Evolutionary conservation across 768 basidiomycete species (phyloP).

Genomic region (Clavaria fumosa): DNA sequence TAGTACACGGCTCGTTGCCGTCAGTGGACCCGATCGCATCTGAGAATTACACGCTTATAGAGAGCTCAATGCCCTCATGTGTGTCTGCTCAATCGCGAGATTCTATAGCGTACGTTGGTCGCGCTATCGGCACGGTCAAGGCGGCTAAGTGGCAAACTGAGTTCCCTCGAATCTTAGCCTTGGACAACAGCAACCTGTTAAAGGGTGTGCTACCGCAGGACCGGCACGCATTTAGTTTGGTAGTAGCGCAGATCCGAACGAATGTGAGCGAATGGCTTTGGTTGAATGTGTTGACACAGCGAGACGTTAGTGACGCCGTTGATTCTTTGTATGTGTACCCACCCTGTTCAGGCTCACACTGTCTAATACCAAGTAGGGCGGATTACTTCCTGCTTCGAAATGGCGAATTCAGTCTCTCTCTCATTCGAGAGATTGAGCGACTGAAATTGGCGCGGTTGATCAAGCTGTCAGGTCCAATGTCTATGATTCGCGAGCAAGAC

Average conservation of each 20-base stretch:
- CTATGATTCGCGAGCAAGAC: conserved; percentile 84
- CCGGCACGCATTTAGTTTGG: conserved; percentile 58
- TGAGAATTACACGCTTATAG: conserved; percentile 39
- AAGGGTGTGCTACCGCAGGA: conserved; percentile 60
- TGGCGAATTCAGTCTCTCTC: conserved; percentile 70
- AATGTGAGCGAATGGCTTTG: conserved; percentile 91
- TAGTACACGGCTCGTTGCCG: conserved; percentile 65
- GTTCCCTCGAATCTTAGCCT: conserved; percentile 50
- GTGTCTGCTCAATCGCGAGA: conserved; percentile 57
- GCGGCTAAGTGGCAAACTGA: conserved; percentile 66
- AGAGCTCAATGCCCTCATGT: conserved; percentile 60
- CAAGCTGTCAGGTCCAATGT: conserved; percentile 42
- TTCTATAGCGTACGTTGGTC: conserved; percentile 76
- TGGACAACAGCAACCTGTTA: conserved; percentile 49
- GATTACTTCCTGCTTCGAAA: conserved; percentile 82
- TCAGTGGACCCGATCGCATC: conserved; percentile 52
- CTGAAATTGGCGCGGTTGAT: conserved; percentile 69
- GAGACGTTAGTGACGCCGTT: conserved; percentile 72
- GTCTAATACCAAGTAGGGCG: conserved; percentile 33
- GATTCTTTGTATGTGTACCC: conserved; percentile 60
- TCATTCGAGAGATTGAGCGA: conserved; percentile 78
- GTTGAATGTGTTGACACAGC: conserved; percentile 72
- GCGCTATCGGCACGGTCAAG: conserved; percentile 74
- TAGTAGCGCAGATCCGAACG: conserved; percentile 59
- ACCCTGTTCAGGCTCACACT: conserved; percentile 1